Evolutionary conservation across 2,329 filamentous ascomycete species (phyloP).

Genomic region (Ascochyta clinopodiicola): DNA sequence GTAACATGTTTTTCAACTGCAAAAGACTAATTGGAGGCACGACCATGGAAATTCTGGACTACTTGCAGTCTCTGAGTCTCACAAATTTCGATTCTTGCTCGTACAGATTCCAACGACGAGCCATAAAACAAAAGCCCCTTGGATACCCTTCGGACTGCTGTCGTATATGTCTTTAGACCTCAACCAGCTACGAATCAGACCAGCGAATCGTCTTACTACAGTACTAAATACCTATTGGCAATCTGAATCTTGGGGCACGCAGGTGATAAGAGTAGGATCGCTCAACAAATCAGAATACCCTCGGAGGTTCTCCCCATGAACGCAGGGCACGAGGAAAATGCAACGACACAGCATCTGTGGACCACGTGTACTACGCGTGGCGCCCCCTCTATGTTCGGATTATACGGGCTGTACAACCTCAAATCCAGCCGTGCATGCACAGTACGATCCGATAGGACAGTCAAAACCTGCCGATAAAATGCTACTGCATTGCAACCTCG

Average conservation of each 20-base stretch:
- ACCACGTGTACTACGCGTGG: not conserved
- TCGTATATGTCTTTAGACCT: constrained; percentile 19
- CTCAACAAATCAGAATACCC: not conserved
- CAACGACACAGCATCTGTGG: not conserved
- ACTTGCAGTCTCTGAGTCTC: too few relatives aligned
- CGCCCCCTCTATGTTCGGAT: not conserved
- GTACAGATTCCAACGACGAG: too few relatives aligned
- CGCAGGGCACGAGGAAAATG: not conserved
- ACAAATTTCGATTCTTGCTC: too few relatives aligned
- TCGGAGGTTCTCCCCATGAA: not conserved
- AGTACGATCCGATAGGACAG: not conserved
- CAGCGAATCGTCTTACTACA: not conserved
- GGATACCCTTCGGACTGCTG: too few relatives aligned
- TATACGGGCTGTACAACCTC: not conserved
- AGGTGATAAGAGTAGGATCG: not conserved
- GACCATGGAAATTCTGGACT: too few relatives aligned
- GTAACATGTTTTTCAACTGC: too few relatives aligned
- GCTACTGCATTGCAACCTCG: not conserved
- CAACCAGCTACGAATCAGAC: not conserved
- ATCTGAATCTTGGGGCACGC: not conserved
- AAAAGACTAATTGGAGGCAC: too few relatives aligned
- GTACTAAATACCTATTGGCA: constrained; percentile 12
- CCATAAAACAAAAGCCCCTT: too few relatives aligned
- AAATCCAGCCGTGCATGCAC: not conserved
- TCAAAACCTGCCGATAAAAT: not conserved